Percentiles rank a stretch among this genome's conserved stretches.
Evolutionary conservation across 345 rosid species (phyloP).

Genomic region (Salix dunnii): DNA sequence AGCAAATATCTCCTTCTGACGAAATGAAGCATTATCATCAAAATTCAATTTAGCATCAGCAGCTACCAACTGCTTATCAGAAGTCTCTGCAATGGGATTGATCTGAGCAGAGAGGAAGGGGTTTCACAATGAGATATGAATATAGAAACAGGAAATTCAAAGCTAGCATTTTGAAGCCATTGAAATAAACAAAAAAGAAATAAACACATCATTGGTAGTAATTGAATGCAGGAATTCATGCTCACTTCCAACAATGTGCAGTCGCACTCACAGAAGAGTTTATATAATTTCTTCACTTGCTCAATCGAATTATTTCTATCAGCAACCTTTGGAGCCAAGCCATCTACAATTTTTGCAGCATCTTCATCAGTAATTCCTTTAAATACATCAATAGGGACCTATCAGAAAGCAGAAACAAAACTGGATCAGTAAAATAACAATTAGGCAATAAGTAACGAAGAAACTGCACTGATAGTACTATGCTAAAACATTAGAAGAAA

Average conservation of each 20-base stretch:
- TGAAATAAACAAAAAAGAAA: not conserved
- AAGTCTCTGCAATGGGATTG: constrained; percentile 95
- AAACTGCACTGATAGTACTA: constrained; percentile 1
- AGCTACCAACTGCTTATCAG: constrained; percentile 81
- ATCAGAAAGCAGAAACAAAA: constrained; percentile 12
- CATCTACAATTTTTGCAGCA: constrained; percentile 97
- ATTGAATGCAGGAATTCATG: constrained; percentile 3
- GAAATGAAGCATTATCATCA: constrained; percentile 96
- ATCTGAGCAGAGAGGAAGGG: constrained; percentile 43
- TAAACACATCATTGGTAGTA: not conserved
- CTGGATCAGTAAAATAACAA: constrained; percentile 10
- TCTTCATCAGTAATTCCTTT: constrained; percentile 92
- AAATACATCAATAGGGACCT: constrained; percentile 96
- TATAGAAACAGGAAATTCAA: not conserved
- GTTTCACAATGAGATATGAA: constrained; percentile 10
- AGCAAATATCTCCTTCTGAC: constrained; percentile 75
- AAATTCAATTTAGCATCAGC: constrained; percentile 99
- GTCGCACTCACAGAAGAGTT: constrained; percentile 74
- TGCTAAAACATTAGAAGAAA: constrained; percentile 11
- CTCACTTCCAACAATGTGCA: constrained; percentile 98
- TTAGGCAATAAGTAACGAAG: constrained; percentile 6
- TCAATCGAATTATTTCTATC: constrained; percentile 77
- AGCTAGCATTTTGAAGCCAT: not conserved
- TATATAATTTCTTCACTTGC: constrained; percentile 95
- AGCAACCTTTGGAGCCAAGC: constrained; percentile 78